Base-by-base conservation (phyloP, 768 basidiomycete genomes). In the Leccinum disarticulatum region DNA sequence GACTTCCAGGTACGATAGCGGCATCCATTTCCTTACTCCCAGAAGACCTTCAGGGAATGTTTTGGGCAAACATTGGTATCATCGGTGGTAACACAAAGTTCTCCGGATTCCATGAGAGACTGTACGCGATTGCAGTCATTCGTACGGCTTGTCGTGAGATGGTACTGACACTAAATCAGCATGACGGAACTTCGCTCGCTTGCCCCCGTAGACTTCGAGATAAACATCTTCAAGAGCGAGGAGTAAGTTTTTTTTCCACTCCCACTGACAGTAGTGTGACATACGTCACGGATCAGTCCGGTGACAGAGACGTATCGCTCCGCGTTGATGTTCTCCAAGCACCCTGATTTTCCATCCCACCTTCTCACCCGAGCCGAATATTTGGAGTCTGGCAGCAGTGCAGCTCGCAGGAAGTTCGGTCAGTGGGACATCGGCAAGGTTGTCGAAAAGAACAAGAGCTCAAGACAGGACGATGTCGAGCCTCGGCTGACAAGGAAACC, bases 61-160 rank as follows among this genome's bases (percentile, higher is more conserved):
- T 94, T 74, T 98, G 94, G 94, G 86, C 86, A 35, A 93, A 98
- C 72, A 94, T 98, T 61, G 91, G 90, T 13, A 75, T 96, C 63
- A 84, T 94, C 67, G 95, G 95, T 52, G 95, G 95, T 14, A 89
- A 83, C 72, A 84, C 85, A 15, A 83, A 83, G 65, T 85, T 95
- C 64, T 79, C 85, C 47, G 90, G 88, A 6, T 88, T 98, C 66
- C 80, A 81, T 22, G 74, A 80, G 54, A 77, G 95, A 76, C 74
- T 98, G 95, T 96, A 73, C 72, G 90, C 73, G 38, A 52, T 65
- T 50, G 19, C 36, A 38, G 58, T 61, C 57, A 53, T 46, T 55
- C 56, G 54, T 63, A 53, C 25, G 61, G 56, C 60, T 64, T 48
- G 62, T 57, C 58, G 52, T 55, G 41, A 56, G 52, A 63, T 54